Conservation (phyloP, 1,284 basidiomycete species). For the Termitomyces sp. region DNA sequence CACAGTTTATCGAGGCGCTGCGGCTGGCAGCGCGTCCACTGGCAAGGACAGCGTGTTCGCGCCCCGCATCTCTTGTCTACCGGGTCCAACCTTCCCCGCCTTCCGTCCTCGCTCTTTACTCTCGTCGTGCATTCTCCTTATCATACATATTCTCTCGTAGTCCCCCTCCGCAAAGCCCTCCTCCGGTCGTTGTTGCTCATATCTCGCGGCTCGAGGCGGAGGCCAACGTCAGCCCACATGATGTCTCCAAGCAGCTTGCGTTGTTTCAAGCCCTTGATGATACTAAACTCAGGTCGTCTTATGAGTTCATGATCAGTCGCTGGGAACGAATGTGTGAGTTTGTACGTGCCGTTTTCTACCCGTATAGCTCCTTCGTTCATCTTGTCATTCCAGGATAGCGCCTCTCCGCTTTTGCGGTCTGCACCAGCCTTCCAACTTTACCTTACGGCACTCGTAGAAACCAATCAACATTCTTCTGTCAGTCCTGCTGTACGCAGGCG, state of each 20-base stretch:
- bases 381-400: conserved; percentile 43
- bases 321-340: conserved; percentile 81
- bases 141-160: conserved; percentile 49
- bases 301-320: conserved; percentile 65
- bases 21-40: conserved; percentile 21
- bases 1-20: conserved; percentile 19
- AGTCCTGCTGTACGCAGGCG: conserved; percentile 59
- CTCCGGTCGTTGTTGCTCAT: conserved; percentile 60
- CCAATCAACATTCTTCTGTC: conserved; percentile 53
- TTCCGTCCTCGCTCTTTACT: conserved; percentile 10
- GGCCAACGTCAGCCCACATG: conserved; percentile 64
- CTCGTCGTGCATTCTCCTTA: conserved; percentile 37
- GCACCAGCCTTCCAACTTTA: conserved; percentile 70
- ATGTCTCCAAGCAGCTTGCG: conserved; percentile 61
- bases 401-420: conserved; percentile 62
- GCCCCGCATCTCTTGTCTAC: conserved; percentile 4
- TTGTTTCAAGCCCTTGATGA: conserved; percentile 64
- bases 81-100: conserved; percentile 2
- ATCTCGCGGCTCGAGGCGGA: conserved; percentile 70
- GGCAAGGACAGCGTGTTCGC: conserved; percentile 5
- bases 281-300: conserved; percentile 59
- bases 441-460: conserved; percentile 59
- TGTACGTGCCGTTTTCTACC: conserved; percentile 40
- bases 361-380: conserved; percentile 9
- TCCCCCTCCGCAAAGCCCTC: conserved; percentile 45